Evolutionary conservation across 2,329 filamentous ascomycete genomes (phyloP), one percentile per base, ranked within the genome.

Genomic region (Mollisiaceae sp.): DNA sequence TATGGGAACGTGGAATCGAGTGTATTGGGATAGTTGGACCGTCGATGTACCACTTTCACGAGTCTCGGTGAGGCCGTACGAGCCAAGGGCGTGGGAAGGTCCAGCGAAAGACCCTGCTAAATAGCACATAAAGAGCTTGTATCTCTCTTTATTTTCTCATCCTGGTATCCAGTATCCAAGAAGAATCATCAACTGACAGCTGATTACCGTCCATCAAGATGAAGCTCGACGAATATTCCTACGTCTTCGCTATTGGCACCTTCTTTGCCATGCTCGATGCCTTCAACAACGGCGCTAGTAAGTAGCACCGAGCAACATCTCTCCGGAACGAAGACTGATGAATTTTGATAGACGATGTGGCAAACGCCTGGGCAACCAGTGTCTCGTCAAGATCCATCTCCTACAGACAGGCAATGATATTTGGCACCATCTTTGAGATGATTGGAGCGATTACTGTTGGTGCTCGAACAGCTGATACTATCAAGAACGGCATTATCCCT

Each of bases 361-460:
- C 91, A 75, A 94, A 94, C 79, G 82, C 91, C 59, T 94, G 90
- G 89, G 91, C 91, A 8, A 94, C 91, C 72, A 90, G 86, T 73
- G 91, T 94, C 65, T 93, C 91, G 22, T 93, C 91, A n/a, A 82
- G 91, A 62, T 93, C 91, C 70, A 83, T 92, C 74, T 82, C 88
- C 1, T 91, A 92, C 79, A 79, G 86, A 71, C 87, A 89, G 78
- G 90, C 88, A 69, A 90, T 90, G 87, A 72, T 89, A 39, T 79
- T 90, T 57, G 86, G 87, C 57, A 84, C 85, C 56, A 77, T 91
- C 68, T 91, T 91, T 77, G 89, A 92, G 77, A 82, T 91, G 77
- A 77, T 86, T 56, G 89, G 89, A 56, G 89, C 89, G 69, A 81
- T 91, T 71, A 82, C 86, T 4, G 88, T 91, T 68, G 89, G 88